Evolutionary conservation across 495 filamentous ascomycete genomes (phyloP), one percentile per base, ranked within the genome.

Genomic region (Lasiosphaeria hispida): DNA sequence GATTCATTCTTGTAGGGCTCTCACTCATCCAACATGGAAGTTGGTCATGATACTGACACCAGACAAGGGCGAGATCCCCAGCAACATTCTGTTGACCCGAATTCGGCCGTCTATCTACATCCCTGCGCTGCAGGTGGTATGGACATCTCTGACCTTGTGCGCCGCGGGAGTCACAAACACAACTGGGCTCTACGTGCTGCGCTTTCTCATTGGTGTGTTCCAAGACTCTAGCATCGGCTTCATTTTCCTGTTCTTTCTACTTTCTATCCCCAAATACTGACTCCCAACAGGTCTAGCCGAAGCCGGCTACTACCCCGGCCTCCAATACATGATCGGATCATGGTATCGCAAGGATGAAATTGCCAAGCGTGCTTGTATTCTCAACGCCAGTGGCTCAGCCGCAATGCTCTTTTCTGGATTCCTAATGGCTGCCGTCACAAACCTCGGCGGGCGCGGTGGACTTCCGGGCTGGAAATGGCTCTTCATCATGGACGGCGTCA

Each of bases 361-460:
- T 68, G 85, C 67, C 57, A 86, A 84, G 58, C 72, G 85, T n/a
- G 80, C 80, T 13, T 85, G 82, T 52, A 85, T 88, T 34, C 85
- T 87, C 65, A 80, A 85, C 41, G 79, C 80, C 0, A 78, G 72
- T 50, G 75, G 81, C 34, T 73, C 77, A 13, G 74, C 84, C 57
- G 78, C 43, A 64, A 70, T 57, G 39, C 83, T 86, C 79, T 80
- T 85, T 57, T 81, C 78, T 0, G 83, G 83, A 5, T 86, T 84
- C 59, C 66, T 86, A 7, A 84, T 83, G 77, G 74, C 81, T 0
- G 82, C 75, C 0, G 82, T 81, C 10, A 82, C 80, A 57, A 83
- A 76, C 52, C 72, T 88, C 1, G 79, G 72, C 18, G 83, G 81
- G 2, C 58, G 54, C 5, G 64, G 69, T 36, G 83, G 84, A 7